Percentiles rank a stretch among this genome's conserved stretches.
phyloP scores from a whole-genome alignment of 768 basidiomycete species.

The Harrya chromipes region DNA sequence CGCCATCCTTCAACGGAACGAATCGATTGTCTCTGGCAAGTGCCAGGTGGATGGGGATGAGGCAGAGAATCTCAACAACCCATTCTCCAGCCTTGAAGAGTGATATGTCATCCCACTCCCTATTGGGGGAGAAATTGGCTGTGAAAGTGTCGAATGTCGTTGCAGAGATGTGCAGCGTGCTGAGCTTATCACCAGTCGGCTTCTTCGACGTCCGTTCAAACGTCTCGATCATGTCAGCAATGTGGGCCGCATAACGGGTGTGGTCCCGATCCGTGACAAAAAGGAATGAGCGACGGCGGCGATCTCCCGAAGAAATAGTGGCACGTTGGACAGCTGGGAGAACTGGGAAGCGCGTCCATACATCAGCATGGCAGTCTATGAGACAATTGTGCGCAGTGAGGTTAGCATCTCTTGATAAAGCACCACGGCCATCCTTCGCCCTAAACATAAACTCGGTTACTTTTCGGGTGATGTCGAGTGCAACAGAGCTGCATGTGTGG shows the following conservation, averaged over 20 bases:
- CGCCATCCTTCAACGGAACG: constrained; percentile 56
- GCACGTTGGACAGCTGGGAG: constrained; percentile 47
- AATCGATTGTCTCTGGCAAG: constrained; percentile 60
- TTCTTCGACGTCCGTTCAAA: constrained; percentile 53
- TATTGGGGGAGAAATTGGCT: neutral
- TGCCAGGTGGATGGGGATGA: constrained; percentile 65
- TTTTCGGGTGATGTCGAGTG: constrained; percentile 52
- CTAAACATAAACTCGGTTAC: constrained; percentile 57
- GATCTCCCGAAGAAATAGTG: constrained; percentile 35
- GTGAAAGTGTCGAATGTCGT: constrained; percentile 26
- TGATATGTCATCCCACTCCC: constrained; percentile 31
- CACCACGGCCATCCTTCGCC: constrained; percentile 34
- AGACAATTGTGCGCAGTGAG: constrained; percentile 45
- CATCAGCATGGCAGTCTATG: constrained; percentile 52
- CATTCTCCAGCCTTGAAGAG: constrained; percentile 52
- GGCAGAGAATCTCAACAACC: constrained; percentile 57
- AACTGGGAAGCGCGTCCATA: constrained; percentile 62
- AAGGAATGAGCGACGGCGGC: constrained; percentile 34
- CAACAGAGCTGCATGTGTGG: constrained; percentile 40
- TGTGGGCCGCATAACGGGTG: constrained; percentile 39
- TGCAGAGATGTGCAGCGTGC: constrained; percentile 33
- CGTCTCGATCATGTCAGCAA: constrained; percentile 39
- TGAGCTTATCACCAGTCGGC: constrained; percentile 45
- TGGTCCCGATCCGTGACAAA: constrained; percentile 43
- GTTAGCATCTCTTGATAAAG: constrained; percentile 16